Evolutionary conservation across 768 basidiomycete species (phyloP).

Genomic region (Suillus plorans): DNA sequence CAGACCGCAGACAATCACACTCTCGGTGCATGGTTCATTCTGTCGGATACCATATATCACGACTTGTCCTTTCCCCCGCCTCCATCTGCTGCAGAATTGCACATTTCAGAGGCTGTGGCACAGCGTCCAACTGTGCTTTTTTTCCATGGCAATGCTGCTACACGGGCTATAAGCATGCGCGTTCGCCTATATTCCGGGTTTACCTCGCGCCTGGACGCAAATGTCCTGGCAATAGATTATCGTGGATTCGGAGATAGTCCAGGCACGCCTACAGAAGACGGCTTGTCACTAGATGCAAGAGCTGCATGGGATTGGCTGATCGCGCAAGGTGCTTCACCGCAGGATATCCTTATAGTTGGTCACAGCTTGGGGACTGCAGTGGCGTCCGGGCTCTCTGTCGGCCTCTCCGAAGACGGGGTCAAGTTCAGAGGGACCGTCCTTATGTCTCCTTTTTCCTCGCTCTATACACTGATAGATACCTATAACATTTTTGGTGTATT

Average conservation of each 20-base stretch:
- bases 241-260: conserved; percentile 89
- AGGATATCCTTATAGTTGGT: conserved; percentile 73
- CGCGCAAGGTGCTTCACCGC: conserved; percentile 50
- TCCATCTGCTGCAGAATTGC: conserved; percentile 34
- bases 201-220: conserved; percentile 63
- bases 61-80: conserved; percentile 41
- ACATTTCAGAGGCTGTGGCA: conserved; percentile 54
- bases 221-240: conserved; percentile 88
- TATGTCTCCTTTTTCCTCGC: conserved; percentile 57
- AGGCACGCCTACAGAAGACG: conserved; percentile 73
- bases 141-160: conserved; percentile 88
- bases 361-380: conserved; percentile 92
- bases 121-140: conserved; percentile 80
- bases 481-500: conserved; percentile 65
- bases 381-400: conserved; percentile 45
- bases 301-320: conserved; percentile 82
- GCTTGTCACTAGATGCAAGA: conserved; percentile 69
- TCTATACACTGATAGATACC: conserved; percentile 61
- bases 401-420: conserved; percentile 45
- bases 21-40: conserved; percentile 84
- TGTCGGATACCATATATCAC: conserved; percentile 66
- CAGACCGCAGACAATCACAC: conserved; percentile 74
- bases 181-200: conserved; percentile 68
- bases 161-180: conserved; percentile 66
- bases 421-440: conserved; percentile 49